Evolutionary conservation across 176 grass and related monocot species (phyloP).

Genomic region (Ensete ventricosum): DNA sequence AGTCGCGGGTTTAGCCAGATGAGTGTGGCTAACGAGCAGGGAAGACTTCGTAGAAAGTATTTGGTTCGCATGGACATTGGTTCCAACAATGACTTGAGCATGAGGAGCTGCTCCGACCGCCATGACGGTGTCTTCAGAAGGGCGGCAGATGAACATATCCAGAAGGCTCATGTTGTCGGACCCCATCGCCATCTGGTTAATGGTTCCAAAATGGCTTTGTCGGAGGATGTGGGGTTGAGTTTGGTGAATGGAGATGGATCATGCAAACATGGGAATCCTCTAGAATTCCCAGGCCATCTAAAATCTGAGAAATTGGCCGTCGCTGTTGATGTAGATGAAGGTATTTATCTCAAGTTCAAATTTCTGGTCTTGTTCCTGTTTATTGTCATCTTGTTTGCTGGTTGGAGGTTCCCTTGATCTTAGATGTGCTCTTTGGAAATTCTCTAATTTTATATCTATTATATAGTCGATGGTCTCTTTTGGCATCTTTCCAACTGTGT

Average conservation of each 20-base stretch:
- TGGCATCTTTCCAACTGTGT: background rate
- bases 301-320: conserved; percentile 58
- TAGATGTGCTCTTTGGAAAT: too few species aligned
- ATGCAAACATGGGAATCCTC: conserved; percentile 37
- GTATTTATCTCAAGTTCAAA: conserved; percentile 14
- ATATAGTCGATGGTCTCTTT: background rate
- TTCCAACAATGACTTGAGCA: conserved; percentile 29
- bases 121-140: conserved; percentile 27
- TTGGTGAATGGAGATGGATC: conserved; percentile 41
- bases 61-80: conserved; percentile 30
- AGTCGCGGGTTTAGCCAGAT: conserved; percentile 33
- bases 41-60: conserved; percentile 15
- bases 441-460: background rate
- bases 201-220: conserved; percentile 28
- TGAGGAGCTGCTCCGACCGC: conserved; percentile 41
- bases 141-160: conserved; percentile 22
- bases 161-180: conserved; percentile 31
- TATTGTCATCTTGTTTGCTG: background rate
- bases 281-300: conserved; percentile 33
- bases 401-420: too few species aligned
- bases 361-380: conserved; percentile 5
- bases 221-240: conserved; percentile 28
- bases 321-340: conserved; percentile 98
- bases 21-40: conserved; percentile 11
- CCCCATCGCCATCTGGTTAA: conserved; percentile 32